A percentile compares a stretch with the other conserved stretches of the same genome.
Evolutionary conservation across 1,284 basidiomycete species (phyloP).

Genomic region (Rhodotorula mucilaginosa): DNA sequence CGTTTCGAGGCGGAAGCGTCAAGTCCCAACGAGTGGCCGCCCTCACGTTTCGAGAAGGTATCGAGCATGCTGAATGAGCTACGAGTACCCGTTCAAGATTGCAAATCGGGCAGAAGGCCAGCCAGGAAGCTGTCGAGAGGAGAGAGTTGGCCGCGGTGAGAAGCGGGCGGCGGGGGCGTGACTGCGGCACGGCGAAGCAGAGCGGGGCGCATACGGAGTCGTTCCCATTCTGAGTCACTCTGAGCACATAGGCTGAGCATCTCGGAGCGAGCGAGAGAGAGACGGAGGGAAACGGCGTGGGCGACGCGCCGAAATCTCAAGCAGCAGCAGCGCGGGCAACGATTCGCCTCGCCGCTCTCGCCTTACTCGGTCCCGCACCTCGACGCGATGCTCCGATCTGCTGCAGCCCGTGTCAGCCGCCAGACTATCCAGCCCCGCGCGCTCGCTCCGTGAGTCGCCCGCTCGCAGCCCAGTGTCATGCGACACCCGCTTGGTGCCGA

Average conservation of each 20-base stretch:
- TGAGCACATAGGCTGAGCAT: neutral
- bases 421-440: constrained; percentile 30
- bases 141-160: neutral
- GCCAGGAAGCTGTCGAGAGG: too few relatives aligned
- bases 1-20: too few relatives aligned
- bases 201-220: neutral
- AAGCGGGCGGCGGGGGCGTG: neutral
- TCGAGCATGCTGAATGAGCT: neutral
- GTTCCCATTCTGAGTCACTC: neutral
- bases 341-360: neutral
- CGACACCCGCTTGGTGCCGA: neutral
- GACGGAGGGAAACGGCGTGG: neutral
- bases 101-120: too few relatives aligned
- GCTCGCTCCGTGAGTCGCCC: constrained; percentile 19
- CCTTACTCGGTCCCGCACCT: neutral
- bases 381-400: constrained; percentile 19
- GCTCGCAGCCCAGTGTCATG: neutral
- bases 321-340: neutral
- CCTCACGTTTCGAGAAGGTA: too few relatives aligned
- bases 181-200: neutral
- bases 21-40: too few relatives aligned
- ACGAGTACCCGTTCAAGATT: too few relatives aligned
- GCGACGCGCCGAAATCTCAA: neutral
- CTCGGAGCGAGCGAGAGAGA: neutral
- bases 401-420: constrained; percentile 26